These are phyloP conservation scores for Verticillium nubilum DNA, from an alignment of 2,329 filamentous ascomycete species.

Conservation along the genomic window DNA sequence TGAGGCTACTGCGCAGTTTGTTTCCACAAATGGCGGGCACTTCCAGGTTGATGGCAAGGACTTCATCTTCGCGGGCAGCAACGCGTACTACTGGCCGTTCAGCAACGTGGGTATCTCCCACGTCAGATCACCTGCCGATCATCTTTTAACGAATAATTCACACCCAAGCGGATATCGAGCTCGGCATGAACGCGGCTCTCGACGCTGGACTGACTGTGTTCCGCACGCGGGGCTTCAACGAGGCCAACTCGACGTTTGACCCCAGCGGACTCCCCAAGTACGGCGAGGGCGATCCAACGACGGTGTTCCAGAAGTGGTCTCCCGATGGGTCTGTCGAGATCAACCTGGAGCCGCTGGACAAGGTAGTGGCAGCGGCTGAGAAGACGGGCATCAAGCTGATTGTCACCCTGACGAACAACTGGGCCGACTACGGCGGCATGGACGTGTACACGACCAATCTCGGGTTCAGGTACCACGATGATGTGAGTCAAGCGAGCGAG, in stretches of 20 bases:
- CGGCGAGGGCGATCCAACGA: slow-evolving; percentile 38
- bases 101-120: slow-evolving; percentile 31
- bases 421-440: slow-evolving; percentile 57
- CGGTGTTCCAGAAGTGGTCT: slow-evolving; percentile 36
- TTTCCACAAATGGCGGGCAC: slow-evolving; percentile 26
- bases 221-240: slow-evolving; percentile 53
- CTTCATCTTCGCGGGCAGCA: slow-evolving; percentile 52
- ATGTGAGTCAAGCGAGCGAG: slow-evolving; percentile 25
- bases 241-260: slow-evolving; percentile 44
- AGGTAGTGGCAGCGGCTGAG: slow-evolving; percentile 43
- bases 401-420: slow-evolving; percentile 51
- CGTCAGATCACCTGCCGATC: not conserved
- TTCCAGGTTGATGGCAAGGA: slow-evolving; percentile 49
- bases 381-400: slow-evolving; percentile 47
- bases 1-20: too few relatives aligned
- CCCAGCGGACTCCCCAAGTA: slow-evolving; percentile 43
- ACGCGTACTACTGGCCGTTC: slow-evolving; percentile 53
- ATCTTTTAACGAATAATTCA: not conserved
- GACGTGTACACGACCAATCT: slow-evolving; percentile 53
- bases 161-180: slow-evolving; percentile 30
- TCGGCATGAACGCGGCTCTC: slow-evolving; percentile 38
- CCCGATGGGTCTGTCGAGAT: slow-evolving; percentile 5
- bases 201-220: slow-evolving; percentile 46
- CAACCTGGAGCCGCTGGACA: slow-evolving; percentile 40
- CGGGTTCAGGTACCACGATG: slow-evolving; percentile 44